Percentiles rank a stretch among this genome's conserved stretches.
phyloP scores from a whole-genome alignment of 2,329 filamentous ascomycete genomes.

The Botrytis elliptica region DNA sequence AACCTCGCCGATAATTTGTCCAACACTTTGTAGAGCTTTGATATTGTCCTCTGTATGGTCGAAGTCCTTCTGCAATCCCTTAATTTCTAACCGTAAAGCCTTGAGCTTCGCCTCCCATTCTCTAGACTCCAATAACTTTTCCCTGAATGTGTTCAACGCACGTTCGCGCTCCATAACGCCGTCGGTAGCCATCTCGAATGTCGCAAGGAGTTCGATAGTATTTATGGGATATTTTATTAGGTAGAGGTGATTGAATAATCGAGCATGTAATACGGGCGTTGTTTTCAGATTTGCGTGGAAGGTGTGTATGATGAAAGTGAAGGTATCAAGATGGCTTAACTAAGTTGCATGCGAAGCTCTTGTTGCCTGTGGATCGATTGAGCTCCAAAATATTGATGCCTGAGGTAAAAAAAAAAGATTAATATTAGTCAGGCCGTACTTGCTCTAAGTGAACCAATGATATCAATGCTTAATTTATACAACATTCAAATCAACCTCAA shows the following conservation, averaged over 20 bases:
- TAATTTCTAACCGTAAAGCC: slow-evolving; percentile 89
- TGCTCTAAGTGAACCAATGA: background rate
- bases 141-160: slow-evolving; percentile 75
- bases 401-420: background rate
- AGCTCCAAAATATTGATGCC: slow-evolving; percentile 1
- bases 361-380: slow-evolving; percentile 15
- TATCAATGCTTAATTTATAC: background rate
- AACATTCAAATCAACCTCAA: background rate
- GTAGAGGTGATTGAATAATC: background rate
- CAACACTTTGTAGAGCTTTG: slow-evolving; percentile 97
- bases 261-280: background rate
- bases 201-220: background rate
- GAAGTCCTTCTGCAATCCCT: slow-evolving; percentile 90
- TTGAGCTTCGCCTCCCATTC: slow-evolving; percentile 99
- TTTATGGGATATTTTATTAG: background rate
- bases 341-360: slow-evolving; percentile 22
- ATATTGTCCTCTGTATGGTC: slow-evolving; percentile 99
- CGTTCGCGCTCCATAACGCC: slow-evolving; percentile 56
- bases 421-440: background rate
- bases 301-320: slow-evolving; percentile 20
- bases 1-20: slow-evolving; percentile 98
- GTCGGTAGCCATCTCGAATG: slow-evolving; percentile 17
- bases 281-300: slow-evolving; percentile 12
- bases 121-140: slow-evolving; percentile 85
- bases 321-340: slow-evolving; percentile 6